Conservation (phyloP, 2,329 filamentous ascomycete genomes). For the Penicillium sp. region DNA sequence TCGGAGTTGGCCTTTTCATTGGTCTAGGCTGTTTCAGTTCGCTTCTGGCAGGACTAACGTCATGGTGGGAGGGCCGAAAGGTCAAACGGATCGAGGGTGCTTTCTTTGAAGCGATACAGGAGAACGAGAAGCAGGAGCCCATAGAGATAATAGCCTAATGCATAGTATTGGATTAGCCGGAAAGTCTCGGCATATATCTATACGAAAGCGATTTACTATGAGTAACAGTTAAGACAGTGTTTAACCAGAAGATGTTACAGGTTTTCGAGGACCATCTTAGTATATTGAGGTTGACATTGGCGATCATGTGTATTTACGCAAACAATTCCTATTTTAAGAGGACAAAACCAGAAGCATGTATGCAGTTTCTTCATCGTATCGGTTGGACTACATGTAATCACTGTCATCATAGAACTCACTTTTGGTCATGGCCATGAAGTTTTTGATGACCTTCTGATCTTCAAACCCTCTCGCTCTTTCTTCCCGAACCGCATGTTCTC, state of each 20-base stretch:
- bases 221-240: not conserved
- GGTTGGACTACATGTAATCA: not conserved
- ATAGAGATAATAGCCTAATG: not conserved
- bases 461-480: not conserved
- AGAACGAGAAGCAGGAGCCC: not conserved
- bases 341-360: not conserved
- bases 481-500: not conserved
- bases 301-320: not conserved
- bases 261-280: not conserved
- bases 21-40: not conserved
- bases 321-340: not conserved
- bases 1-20: not conserved
- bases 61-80: not conserved
- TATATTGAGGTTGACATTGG: not conserved
- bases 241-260: not conserved
- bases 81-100: not conserved
- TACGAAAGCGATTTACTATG: not conserved
- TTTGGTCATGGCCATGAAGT: not conserved
- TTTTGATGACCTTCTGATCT: not conserved
- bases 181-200: not conserved
- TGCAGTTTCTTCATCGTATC: not conserved
- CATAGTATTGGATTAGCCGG: not conserved
- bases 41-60: not conserved
- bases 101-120: not conserved
- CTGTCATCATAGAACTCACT: not conserved